These are phyloP conservation scores for Trifolium repens DNA, from an alignment of 306 rosid species.

Conservation along the genomic window DNA sequence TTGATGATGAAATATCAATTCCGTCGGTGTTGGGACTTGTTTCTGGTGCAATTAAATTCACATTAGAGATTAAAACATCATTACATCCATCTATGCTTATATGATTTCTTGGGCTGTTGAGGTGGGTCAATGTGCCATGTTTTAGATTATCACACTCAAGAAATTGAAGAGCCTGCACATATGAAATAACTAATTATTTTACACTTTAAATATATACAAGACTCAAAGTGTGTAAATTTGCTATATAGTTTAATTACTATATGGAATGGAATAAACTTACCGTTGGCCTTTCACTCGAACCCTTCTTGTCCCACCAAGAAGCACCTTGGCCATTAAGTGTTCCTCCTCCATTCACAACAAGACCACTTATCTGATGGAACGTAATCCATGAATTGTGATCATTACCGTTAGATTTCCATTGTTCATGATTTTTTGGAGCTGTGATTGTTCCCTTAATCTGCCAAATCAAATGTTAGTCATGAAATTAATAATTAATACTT, in stretches of 20 bases:
- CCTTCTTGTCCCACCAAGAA: neutral
- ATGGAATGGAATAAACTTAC: neutral
- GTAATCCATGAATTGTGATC: neutral
- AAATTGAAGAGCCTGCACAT: constrained; percentile 45
- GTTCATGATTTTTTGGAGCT: constrained; percentile 35
- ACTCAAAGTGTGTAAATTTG: no score
- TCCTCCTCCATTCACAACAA: neutral
- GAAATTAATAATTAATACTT: neutral
- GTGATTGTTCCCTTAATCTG: constrained; percentile 46
- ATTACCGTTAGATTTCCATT: constrained; percentile 40
- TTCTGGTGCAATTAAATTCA: constrained; percentile 48
- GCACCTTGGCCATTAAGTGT: neutral
- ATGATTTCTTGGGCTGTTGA: constrained; percentile 50
- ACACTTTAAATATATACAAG: no score
- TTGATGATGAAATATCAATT: constrained; percentile 42
- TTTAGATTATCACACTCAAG: constrained; percentile 30
- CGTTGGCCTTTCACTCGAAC: neutral
- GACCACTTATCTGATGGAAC: neutral
- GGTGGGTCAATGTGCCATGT: constrained; percentile 1
- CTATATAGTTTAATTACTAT: no score
- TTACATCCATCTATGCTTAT: constrained; percentile 37
- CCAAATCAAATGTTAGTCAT: neutral
- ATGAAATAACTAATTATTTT: neutral
- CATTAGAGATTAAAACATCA: neutral
- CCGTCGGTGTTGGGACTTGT: constrained; percentile 70